phyloP scores from a whole-genome alignment of 202 grass and related monocot species.

The Alloteropsis angusta region DNA sequence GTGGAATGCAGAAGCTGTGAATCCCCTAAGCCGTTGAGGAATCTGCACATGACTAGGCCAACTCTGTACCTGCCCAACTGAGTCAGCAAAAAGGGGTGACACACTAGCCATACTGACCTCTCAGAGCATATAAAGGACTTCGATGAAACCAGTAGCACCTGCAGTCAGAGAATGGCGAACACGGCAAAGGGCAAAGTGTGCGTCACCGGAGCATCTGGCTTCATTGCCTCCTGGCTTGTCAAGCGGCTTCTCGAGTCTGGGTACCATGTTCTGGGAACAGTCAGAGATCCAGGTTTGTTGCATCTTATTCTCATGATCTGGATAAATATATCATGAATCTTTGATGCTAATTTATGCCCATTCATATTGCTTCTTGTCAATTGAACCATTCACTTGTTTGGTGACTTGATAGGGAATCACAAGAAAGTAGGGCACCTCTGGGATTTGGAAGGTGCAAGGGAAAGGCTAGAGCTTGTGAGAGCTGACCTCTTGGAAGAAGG shows the following conservation, averaged over 20 bases:
- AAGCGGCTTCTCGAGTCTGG: constrained; percentile 67
- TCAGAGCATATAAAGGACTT: background rate
- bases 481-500: constrained; percentile 79
- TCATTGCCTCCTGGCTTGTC: constrained; percentile 81
- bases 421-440: constrained; percentile 80
- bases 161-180: constrained; percentile 23
- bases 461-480: constrained; percentile 62
- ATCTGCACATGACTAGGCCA: background rate
- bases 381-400: background rate
- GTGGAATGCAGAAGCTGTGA: constrained; percentile 7
- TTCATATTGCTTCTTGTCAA: background rate
- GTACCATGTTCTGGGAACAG: constrained; percentile 80
- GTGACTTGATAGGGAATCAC: constrained; percentile 35
- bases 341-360: background rate
- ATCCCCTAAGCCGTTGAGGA: background rate
- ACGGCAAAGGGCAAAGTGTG: constrained; percentile 56
- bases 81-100: constrained; percentile 35
- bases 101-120: background rate
- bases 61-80: constrained; percentile 21
- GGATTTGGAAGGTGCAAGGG: constrained; percentile 64
- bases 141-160: constrained; percentile 9
- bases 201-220: constrained; percentile 76
- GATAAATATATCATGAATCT: background rate
- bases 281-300: constrained; percentile 59
- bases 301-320: background rate